Percentiles rank a stretch among this genome's conserved stretches.
Conservation (phyloP, 306 rosid genomes). For the Corylus avellana region DNA sequence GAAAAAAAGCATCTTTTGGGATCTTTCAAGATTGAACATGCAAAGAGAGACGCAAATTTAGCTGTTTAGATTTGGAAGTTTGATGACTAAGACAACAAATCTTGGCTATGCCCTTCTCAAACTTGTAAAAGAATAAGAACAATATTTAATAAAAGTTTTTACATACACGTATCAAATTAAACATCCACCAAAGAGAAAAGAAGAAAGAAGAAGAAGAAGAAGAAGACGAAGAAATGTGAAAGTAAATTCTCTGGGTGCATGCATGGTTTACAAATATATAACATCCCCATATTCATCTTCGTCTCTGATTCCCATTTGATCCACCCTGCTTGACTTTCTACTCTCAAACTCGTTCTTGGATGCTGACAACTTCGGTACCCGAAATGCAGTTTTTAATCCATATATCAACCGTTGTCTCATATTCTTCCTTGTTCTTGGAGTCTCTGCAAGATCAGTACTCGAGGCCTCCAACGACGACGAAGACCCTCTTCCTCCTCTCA, state of each 20-base stretch:
- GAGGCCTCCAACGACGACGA: conserved; percentile 8
- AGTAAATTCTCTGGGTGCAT: not conserved
- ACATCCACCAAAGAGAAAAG: not conserved
- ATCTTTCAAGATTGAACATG: too few relatives aligned
- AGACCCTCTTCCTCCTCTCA: not conserved
- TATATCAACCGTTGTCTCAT: conserved; percentile 49
- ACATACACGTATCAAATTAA: not conserved
- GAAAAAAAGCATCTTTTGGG: too few relatives aligned
- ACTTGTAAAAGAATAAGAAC: too few relatives aligned
- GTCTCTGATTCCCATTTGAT: conserved; percentile 8
- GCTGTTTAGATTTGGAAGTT: too few relatives aligned
- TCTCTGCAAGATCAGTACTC: not conserved
- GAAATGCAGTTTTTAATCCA: conserved; percentile 62
- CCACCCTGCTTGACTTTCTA: not conserved
- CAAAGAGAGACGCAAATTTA: too few relatives aligned
- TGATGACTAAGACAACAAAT: too few relatives aligned
- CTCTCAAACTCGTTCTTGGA: conserved; percentile 14
- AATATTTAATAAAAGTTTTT: too few relatives aligned
- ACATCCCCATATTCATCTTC: conserved; percentile 3
- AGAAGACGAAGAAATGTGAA: not conserved
- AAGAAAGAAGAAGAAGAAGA: not conserved
- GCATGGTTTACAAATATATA: not conserved
- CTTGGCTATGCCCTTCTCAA: too few relatives aligned
- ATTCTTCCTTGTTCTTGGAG: conserved; percentile 30
- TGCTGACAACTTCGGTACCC: conserved; percentile 30